These are phyloP conservation scores for Paramecium sexaurelia DNA, from an alignment of 73 alveolate species.

Conservation along the genomic window DNA sequence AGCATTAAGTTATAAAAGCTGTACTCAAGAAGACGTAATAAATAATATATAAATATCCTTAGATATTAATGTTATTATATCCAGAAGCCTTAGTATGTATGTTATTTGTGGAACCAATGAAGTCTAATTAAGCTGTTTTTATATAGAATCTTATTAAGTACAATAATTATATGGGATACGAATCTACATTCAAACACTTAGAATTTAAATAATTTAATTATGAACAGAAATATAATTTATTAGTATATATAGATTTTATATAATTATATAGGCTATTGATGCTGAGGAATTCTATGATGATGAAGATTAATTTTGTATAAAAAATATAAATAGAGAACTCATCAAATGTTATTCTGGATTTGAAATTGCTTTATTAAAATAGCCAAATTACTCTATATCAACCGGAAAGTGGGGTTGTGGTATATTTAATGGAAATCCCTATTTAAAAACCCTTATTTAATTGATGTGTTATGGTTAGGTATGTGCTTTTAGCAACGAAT, in stretches of 20 bases:
- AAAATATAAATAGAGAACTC: conserved; percentile 65
- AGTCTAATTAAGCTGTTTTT: neutral
- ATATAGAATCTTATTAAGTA: neutral
- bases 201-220: neutral
- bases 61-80: neutral
- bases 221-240: neutral
- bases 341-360: conserved; percentile 61
- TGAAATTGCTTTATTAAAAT: conserved; percentile 69
- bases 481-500: neutral
- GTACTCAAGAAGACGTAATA: conserved; percentile 28
- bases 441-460: conserved; percentile 70
- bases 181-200: neutral
- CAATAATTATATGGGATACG: conserved; percentile 16
- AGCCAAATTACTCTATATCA: neutral
- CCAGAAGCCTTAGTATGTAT: neutral
- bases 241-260: neutral
- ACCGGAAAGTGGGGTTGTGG: conserved; percentile 93
- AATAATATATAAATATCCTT: neutral
- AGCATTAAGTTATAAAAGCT: neutral
- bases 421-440: conserved; percentile 76
- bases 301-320: neutral
- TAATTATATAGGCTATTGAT: neutral
- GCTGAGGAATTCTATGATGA: neutral
- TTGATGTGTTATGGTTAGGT: conserved; percentile 56
- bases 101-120: neutral